Percentiles rank a stretch among this genome's conserved stretches.
phyloP scores from a whole-genome alignment of 1,284 basidiomycete genomes.

The Gymnopus androsaceus region DNA sequence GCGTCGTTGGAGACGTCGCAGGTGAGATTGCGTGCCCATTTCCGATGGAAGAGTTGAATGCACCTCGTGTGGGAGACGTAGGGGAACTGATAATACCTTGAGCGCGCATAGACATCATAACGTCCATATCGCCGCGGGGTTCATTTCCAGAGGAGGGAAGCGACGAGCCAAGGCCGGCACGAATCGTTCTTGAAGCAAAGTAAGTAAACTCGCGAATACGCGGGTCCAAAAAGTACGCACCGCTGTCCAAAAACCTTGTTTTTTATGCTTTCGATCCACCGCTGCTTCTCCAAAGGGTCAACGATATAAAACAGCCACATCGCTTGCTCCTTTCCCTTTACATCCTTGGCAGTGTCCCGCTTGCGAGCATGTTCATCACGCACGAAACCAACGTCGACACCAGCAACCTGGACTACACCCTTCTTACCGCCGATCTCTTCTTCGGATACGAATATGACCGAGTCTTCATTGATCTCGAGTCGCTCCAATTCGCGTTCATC shows the following conservation, averaged over 20 bases:
- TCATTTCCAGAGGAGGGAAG: slow-evolving; percentile 47
- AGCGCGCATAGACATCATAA: slow-evolving; percentile 76
- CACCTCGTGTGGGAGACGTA: slow-evolving; percentile 22
- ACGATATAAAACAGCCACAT: slow-evolving; percentile 73
- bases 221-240: slow-evolving; percentile 40
- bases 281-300: slow-evolving; percentile 61
- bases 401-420: slow-evolving; percentile 67
- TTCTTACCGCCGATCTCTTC: slow-evolving; percentile 64
- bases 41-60: slow-evolving; percentile 7
- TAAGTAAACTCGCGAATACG: slow-evolving; percentile 8
- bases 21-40: slow-evolving; percentile 13
- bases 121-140: slow-evolving; percentile 76
- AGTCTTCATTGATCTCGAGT: slow-evolving; percentile 72
- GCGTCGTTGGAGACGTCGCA: slow-evolving; percentile 12
- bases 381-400: slow-evolving; percentile 57
- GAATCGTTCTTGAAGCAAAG: slow-evolving; percentile 50
- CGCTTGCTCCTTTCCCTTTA: slow-evolving; percentile 43
- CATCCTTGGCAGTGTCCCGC: slow-evolving; percentile 38
- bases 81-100: slow-evolving; percentile 50
- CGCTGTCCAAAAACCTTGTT: slow-evolving; percentile 68
- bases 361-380: slow-evolving; percentile 43
- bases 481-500: slow-evolving; percentile 72
- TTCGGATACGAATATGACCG: slow-evolving; percentile 71
- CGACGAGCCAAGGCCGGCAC: slow-evolving; percentile 59
- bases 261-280: slow-evolving; percentile 76